Evolutionary conservation across 1,284 basidiomycete genomes (phyloP), one percentile per base, ranked within the genome.

Genomic region (Phylloboletellus chloephorus): DNA sequence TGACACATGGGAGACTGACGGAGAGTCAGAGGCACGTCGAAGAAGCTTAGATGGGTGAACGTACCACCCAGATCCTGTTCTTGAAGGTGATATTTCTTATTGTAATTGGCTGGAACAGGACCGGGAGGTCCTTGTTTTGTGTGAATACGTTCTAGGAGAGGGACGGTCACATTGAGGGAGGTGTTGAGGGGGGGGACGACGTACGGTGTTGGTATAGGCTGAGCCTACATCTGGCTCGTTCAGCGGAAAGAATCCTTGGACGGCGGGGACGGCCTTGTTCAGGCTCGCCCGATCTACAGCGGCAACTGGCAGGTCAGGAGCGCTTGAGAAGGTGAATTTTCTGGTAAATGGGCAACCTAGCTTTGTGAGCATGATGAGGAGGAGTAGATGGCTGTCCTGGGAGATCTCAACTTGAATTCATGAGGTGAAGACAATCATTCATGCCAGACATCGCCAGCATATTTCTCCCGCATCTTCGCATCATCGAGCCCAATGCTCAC

Each of bases 1-100:
- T 82, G 79, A 58, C 85, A 88, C 81, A 87, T 83, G 2, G 83
- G 83, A n/a, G 82, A 68, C 77, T 78, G 48, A 54, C n/a, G 21
- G 13, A 48, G 25, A 31, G 29, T 37, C 22, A 39, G 17, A 10
- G 17, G 31, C 31, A 10, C 35, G 16, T 26, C 17, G 17, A 8
- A 23, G 31, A 45, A 20, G 17, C 29, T 17, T 10, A 29, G 1
- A 7, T 8, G 24, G 37, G 44, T 15, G 41, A 29, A 25, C 69
- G 33, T 50, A 73, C 70, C 31, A 78, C 81, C 50, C 76, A 79
- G 31, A 86, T 78, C 32, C 80, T 68, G 59, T 90, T 88, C 58
- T 83, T 82, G 69, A 90, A 85, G 2, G 69, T 73, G 1, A 76
- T 66, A 32, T 73, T 74, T 37, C 73, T 68, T 25, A 91, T 71